Conservation (phyloP, 106 monocot species). For the Xerophyta viscosa region DNA sequence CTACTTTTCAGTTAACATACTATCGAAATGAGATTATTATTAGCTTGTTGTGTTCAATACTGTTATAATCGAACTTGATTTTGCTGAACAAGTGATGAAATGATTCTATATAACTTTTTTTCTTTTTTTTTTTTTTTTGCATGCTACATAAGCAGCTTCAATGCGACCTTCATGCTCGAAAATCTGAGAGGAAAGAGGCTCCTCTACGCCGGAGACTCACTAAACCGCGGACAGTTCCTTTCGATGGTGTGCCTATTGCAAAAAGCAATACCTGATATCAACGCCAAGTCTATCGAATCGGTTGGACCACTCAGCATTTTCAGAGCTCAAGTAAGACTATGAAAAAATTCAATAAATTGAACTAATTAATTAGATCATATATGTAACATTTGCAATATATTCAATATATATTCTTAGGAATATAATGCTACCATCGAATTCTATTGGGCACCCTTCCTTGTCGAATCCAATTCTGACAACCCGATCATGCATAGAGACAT, state of each 20-base stretch:
- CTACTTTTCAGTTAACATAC: no score
- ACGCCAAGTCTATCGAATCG: not conserved
- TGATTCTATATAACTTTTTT: no score
- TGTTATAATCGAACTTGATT: no score
- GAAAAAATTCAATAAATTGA: no score
- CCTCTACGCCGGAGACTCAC: not conserved
- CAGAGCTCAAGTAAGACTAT: no score
- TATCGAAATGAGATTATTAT: no score
- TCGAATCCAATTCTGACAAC: conserved; percentile 58
- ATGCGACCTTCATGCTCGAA: conserved; percentile 2
- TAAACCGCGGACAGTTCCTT: conserved; percentile 1
- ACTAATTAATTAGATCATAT: no score
- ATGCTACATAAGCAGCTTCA: conserved; percentile 8
- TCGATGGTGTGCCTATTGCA: conserved; percentile 5
- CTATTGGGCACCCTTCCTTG: conserved; percentile 61
- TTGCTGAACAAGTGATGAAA: no score
- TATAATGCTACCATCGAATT: conserved; percentile 24
- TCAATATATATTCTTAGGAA: no score
- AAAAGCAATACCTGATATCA: not conserved
- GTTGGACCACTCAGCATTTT: not conserved
- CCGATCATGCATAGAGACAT: conserved; percentile 31
- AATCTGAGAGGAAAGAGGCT: conserved; percentile 5
- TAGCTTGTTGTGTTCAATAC: no score
- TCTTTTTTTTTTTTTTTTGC: no score
- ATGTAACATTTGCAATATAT: no score